Percentiles rank a stretch among this genome's conserved stretches.
Conservation (phyloP, 768 basidiomycete genomes). For the Mycena rebaudengoi region DNA sequence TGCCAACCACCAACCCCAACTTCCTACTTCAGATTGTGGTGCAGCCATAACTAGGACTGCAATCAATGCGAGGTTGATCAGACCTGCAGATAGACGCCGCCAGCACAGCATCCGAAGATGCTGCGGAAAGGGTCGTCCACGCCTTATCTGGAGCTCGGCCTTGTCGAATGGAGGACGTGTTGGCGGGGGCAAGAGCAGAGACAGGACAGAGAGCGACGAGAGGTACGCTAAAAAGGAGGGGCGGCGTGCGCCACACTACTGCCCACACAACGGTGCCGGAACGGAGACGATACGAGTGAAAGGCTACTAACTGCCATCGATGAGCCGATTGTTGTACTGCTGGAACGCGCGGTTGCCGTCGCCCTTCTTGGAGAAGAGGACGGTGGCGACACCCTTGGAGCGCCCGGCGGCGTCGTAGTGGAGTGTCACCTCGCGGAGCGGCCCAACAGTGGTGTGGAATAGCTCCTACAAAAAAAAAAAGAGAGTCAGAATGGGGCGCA, state of each 20-base stretch:
- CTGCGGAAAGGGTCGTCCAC: slow-evolving; percentile 9
- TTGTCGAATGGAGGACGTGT: slow-evolving; percentile 15
- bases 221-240: slow-evolving; percentile 41
- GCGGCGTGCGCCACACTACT: slow-evolving; percentile 11
- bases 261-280: slow-evolving; percentile 45
- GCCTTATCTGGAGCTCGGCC: background rate
- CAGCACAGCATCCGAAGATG: slow-evolving; percentile 14
- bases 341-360: slow-evolving; percentile 93
- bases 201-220: slow-evolving; percentile 43
- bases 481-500: background rate
- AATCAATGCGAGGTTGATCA: slow-evolving; percentile 49
- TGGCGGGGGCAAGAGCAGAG: too few relatives aligned
- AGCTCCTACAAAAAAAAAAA: slow-evolving; percentile 77
- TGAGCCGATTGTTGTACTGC: slow-evolving; percentile 97
- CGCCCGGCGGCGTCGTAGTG: slow-evolving; percentile 86
- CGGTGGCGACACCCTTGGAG: slow-evolving; percentile 90
- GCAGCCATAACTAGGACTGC: too few relatives aligned
- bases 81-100: slow-evolving; percentile 42
- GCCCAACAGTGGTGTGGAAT: slow-evolving; percentile 90
- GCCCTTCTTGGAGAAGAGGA: slow-evolving; percentile 86
- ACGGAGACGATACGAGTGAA: slow-evolving; percentile 51
- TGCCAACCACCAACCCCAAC: background rate
- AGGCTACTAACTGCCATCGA: slow-evolving; percentile 99
- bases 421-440: slow-evolving; percentile 83
- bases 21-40: too few relatives aligned